Percentiles rank a stretch among this genome's conserved stretches.
Evolutionary conservation across 306 rosid species (phyloP).

Genomic region (Corylus heterophylla): DNA sequence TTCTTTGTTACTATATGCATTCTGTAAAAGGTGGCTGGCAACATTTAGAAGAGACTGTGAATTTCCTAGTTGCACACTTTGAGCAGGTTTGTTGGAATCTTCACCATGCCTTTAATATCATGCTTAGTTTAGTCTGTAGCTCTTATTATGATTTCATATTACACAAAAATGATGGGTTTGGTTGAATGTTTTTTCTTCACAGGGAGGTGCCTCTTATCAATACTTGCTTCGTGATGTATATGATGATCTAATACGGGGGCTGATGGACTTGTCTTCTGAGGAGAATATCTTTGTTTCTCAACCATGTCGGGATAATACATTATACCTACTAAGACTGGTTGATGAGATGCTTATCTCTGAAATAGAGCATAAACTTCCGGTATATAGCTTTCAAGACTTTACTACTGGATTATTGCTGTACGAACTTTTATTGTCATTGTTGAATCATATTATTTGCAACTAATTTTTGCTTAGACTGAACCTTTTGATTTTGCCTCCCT

Average conservation of each 20-base stretch:
- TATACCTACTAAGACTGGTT: constrained; percentile 77
- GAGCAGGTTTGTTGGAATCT: constrained; percentile 64
- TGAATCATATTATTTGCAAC: neutral
- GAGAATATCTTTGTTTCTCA: constrained; percentile 78
- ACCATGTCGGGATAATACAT: constrained; percentile 92
- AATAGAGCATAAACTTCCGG: constrained; percentile 82
- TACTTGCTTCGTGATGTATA: constrained; percentile 79
- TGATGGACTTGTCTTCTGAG: constrained; percentile 69
- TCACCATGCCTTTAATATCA: constrained; percentile 24
- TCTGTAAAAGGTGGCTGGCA: constrained; percentile 98
- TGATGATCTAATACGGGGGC: constrained; percentile 67
- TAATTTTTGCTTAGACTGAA: neutral
- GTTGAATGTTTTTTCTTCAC: constrained; percentile 30
- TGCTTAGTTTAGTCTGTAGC: constrained; percentile 19
- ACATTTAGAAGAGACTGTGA: constrained; percentile 85
- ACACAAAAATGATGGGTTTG: constrained; percentile 23
- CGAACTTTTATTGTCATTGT: neutral
- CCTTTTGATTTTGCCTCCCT: neutral
- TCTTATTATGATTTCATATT: constrained; percentile 5
- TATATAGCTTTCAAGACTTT: constrained; percentile 40
- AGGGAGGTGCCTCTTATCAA: constrained; percentile 58
- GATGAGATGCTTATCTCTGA: constrained; percentile 90
- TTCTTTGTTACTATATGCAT: constrained; percentile 75
- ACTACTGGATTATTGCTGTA: neutral
- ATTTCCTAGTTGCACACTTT: constrained; percentile 61